Conservation (phyloP, 2,329 filamentous ascomycete species). For the Fusarium drepaniforme region DNA sequence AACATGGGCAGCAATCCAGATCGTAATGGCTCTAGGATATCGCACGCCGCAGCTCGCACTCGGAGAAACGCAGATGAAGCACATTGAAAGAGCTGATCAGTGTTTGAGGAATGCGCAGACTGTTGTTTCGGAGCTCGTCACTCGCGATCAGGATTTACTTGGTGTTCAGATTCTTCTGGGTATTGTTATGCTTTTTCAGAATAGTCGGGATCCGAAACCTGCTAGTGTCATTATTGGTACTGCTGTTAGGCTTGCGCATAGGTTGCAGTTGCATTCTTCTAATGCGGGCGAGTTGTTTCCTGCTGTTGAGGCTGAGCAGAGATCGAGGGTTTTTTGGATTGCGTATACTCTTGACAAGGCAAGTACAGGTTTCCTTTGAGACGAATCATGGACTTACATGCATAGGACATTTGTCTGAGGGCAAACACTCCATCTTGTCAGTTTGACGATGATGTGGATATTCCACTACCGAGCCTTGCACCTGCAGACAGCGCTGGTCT, state of each 20-base stretch:
- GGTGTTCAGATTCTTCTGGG: constrained; percentile 55
- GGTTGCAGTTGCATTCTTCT: constrained; percentile 50
- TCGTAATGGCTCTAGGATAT: constrained; percentile 53
- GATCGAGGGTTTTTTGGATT: constrained; percentile 56
- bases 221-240: constrained; percentile 54
- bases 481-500: constrained; percentile 49
- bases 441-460: constrained; percentile 55
- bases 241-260: constrained; percentile 54
- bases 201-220: constrained; percentile 51
- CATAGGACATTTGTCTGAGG: constrained; percentile 50
- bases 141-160: constrained; percentile 51
- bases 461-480: constrained; percentile 49
- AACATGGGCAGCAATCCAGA: constrained; percentile 54
- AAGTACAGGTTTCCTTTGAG: rapidly evolving
- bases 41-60: constrained; percentile 40
- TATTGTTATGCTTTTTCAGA: constrained; percentile 53
- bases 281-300: constrained; percentile 39
- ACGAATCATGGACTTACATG: no score
- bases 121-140: constrained; percentile 54
- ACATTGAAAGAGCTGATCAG: constrained; percentile 39
- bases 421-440: constrained; percentile 54
- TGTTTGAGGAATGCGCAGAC: constrained; percentile 55
- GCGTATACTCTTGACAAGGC: constrained; percentile 57
- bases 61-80: constrained; percentile 26
- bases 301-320: constrained; percentile 48